Conservation (phyloP, 2,329 filamentous ascomycete genomes). For the Venturia carpophila region DNA sequence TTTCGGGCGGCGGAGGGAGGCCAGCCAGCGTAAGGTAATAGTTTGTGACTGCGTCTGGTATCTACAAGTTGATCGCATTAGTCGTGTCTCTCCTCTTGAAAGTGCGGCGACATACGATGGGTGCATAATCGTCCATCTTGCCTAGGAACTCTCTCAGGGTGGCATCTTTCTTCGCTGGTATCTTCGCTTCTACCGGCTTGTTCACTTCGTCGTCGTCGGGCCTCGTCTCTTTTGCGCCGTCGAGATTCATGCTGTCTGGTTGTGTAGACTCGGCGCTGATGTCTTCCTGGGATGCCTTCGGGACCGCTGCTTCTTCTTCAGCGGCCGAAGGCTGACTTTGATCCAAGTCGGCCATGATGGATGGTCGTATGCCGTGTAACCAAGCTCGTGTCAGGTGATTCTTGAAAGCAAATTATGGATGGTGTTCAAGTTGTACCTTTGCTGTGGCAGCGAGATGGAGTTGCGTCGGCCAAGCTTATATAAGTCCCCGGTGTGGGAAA, state of each 20-base stretch:
- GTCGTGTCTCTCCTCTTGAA: not conserved
- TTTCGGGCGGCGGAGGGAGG: slow-evolving; percentile 84
- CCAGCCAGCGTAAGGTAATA: slow-evolving; percentile 97
- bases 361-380: not conserved
- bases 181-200: slow-evolving; percentile 44
- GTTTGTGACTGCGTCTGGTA: slow-evolving; percentile 93
- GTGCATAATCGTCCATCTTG: slow-evolving; percentile 98
- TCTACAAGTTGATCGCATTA: slow-evolving; percentile 46
- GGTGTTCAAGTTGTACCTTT: not conserved
- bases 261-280: slow-evolving; percentile 21
- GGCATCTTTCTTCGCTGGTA: slow-evolving; percentile 80
- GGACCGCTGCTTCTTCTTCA: slow-evolving; percentile 12
- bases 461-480: not conserved
- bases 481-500: not conserved
- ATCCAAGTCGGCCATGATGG: slow-evolving; percentile 14
- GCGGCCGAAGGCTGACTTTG: not conserved
- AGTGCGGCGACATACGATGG: slow-evolving; percentile 61
- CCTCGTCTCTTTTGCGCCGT: slow-evolving; percentile 33
- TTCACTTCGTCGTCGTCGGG: slow-evolving; percentile 18
- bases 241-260: slow-evolving; percentile 35
- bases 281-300: slow-evolving; percentile 15
- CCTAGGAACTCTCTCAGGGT: slow-evolving; percentile 84
- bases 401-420: not conserved
- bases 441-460: not conserved
- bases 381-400: not conserved